phyloP scores from a whole-genome alignment of 2,329 filamentous ascomycete species.

The Aspergillus proliferans region DNA sequence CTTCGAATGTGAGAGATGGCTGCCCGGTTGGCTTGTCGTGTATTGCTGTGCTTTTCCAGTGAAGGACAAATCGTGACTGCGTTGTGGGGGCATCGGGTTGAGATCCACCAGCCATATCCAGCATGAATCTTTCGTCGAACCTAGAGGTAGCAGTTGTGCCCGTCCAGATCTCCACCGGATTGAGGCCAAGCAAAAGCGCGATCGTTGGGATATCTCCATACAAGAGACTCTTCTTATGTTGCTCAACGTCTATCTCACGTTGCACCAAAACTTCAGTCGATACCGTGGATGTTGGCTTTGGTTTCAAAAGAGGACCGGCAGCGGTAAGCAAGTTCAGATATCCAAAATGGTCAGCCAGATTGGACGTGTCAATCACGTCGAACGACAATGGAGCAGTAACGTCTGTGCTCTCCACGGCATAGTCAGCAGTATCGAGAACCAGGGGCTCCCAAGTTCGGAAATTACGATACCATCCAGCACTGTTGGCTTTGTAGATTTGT shows the following conservation, averaged over 20 bases:
- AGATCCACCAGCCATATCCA: not conserved
- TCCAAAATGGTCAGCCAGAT: not conserved
- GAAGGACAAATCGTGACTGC: not conserved
- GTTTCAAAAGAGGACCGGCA: not conserved
- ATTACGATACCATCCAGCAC: not conserved
- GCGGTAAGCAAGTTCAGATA: not conserved
- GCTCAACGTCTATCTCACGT: not conserved
- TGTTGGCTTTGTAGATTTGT: not conserved
- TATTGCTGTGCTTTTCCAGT: not conserved
- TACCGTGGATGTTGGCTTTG: not conserved
- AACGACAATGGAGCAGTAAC: not conserved
- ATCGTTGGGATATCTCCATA: not conserved
- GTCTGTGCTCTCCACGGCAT: not conserved
- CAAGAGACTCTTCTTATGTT: not conserved
- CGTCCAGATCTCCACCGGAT: not conserved
- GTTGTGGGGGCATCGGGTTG: not conserved
- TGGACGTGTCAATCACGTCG: not conserved
- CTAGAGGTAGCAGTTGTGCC: not conserved
- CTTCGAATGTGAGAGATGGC: not conserved
- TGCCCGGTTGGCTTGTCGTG: no score
- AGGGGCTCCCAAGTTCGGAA: not conserved
- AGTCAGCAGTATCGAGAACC: not conserved
- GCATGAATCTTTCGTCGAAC: not conserved
- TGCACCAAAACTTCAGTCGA: not conserved
- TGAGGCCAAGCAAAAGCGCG: not conserved